Conservation (phyloP, 176 grass and related monocot species). For the Thinopyrum elongatum region DNA sequence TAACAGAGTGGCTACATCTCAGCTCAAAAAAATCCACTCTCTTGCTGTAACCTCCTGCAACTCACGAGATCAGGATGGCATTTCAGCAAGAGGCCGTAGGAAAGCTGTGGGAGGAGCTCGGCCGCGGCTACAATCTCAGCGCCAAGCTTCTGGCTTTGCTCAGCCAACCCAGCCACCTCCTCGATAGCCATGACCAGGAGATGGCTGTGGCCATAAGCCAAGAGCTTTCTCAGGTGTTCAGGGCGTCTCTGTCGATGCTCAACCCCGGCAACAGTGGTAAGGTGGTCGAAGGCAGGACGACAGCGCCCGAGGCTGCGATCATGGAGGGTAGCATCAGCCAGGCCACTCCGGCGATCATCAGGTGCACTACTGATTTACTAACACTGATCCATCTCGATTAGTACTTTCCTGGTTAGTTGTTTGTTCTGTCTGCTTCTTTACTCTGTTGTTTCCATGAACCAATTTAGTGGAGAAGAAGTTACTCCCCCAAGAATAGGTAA, state of each 20-base stretch:
- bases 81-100: neutral
- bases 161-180: neutral
- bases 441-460: neutral
- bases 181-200: constrained; percentile 21
- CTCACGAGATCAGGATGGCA: constrained; percentile 20
- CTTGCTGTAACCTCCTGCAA: neutral
- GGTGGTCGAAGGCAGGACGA: neutral
- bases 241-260: constrained; percentile 26
- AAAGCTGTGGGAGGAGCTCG: constrained; percentile 25
- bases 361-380: constrained; percentile 3
- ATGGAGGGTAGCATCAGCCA: neutral
- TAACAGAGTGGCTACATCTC: neutral
- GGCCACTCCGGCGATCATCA: neutral
- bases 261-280: neutral
- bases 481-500: neutral
- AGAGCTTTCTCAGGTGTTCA: constrained; percentile 40
- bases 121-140: constrained; percentile 21
- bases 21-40: neutral
- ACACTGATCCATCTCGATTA: neutral
- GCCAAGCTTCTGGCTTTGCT: constrained; percentile 26
- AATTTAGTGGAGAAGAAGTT: neutral
- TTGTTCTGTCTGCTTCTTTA: neutral
- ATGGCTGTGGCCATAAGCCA: constrained; percentile 15
- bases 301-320: neutral
- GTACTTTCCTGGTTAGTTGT: neutral